These are phyloP conservation scores for Acacia confusa DNA, from an alignment of 306 rosid genomes.

Conservation along the genomic window DNA sequence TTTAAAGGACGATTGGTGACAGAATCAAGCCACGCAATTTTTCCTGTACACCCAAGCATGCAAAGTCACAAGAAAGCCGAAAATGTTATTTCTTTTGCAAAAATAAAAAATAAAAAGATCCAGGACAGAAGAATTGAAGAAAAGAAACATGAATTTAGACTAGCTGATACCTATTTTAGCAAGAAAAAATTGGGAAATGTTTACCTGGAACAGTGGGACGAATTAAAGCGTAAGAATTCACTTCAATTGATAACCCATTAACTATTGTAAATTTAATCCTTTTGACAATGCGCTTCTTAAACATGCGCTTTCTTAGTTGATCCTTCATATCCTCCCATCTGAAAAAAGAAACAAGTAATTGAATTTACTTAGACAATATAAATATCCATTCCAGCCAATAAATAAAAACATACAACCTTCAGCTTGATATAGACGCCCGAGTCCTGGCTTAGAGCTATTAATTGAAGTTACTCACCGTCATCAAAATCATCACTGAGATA, in stretches of 20 bases:
- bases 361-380: background rate
- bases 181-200: slow-evolving; percentile 30
- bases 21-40: slow-evolving; percentile 92
- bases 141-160: slow-evolving; percentile 16
- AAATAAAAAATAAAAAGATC: slow-evolving; percentile 20
- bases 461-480: background rate
- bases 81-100: slow-evolving; percentile 1
- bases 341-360: slow-evolving; percentile 33
- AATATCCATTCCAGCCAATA: slow-evolving; percentile 13
- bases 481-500: background rate
- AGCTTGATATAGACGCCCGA: slow-evolving; percentile 19
- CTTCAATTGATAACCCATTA: slow-evolving; percentile 68
- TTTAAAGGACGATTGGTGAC: slow-evolving; percentile 83
- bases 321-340: slow-evolving; percentile 88
- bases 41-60: slow-evolving; percentile 53
- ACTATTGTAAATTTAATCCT: slow-evolving; percentile 63
- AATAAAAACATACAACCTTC: background rate
- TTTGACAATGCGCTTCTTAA: slow-evolving; percentile 77
- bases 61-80: slow-evolving; percentile 30
- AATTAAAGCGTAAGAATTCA: slow-evolving; percentile 79
- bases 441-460: slow-evolving; percentile 15
- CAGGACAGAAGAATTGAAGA: slow-evolving; percentile 8
- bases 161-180: slow-evolving; percentile 12
- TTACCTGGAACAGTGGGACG: slow-evolving; percentile 85
- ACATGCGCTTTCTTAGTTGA: slow-evolving; percentile 90